A percentile compares a stretch with the other conserved stretches of the same genome.
Conservation (phyloP, 73 alveolate genomes). For the Tetrahymena elliotti region DNA sequence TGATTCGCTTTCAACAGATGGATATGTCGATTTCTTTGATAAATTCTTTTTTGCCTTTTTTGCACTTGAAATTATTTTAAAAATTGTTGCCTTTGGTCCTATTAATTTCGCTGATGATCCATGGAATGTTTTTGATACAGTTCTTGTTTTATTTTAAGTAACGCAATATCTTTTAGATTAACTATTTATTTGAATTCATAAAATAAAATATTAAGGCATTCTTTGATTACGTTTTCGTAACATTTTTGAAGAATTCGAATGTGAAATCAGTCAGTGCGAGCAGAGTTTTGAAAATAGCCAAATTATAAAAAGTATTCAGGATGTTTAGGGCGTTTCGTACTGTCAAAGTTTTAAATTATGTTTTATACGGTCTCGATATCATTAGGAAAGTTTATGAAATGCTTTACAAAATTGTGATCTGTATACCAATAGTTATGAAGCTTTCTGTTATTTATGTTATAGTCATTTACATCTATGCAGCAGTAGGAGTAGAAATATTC, state of each 20-base stretch:
- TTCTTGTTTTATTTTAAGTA: constrained; percentile 6
- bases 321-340: constrained; percentile 38
- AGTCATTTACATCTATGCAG: constrained; percentile 7
- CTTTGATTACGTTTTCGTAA: constrained; percentile 20
- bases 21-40: not conserved
- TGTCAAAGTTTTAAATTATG: not conserved
- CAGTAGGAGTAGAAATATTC: constrained; percentile 10
- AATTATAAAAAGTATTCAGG: constrained; percentile 27
- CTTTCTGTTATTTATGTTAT: constrained; percentile 1
- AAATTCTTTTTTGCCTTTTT: not conserved
- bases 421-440: constrained; percentile 26
- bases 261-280: constrained; percentile 23
- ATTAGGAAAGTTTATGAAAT: constrained; percentile 12
- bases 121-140: constrained; percentile 28
- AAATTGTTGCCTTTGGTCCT: not conserved
- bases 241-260: constrained; percentile 2
- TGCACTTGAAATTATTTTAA: not conserved
- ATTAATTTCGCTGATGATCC: not conserved
- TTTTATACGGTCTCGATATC: constrained; percentile 24
- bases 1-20: not conserved
- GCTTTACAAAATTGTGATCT: constrained; percentile 23
- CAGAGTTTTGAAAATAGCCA: constrained; percentile 36
- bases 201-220: not conserved
- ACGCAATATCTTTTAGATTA: not conserved
- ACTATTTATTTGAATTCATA: no score